These are phyloP conservation scores for Fusarium tuaranense DNA, from an alignment of 2,329 filamentous ascomycete genomes.

Conservation along the genomic window DNA sequence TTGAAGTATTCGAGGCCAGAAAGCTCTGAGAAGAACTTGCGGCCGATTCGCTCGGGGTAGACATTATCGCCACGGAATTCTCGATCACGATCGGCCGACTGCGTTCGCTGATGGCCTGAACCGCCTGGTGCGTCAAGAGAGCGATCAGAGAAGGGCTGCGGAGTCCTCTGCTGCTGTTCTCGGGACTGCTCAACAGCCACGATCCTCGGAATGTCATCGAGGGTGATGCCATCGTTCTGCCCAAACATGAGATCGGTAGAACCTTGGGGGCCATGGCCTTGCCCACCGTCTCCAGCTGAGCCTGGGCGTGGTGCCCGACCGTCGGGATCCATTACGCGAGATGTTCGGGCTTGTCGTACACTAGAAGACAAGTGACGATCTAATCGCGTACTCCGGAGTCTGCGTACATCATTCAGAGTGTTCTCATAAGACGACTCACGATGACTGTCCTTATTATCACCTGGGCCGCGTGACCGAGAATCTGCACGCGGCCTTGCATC, in stretches of 20 bases:
- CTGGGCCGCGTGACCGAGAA: constrained; percentile 30
- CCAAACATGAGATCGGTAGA: constrained; percentile 87
- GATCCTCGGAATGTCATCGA: constrained; percentile 96
- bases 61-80: constrained; percentile 65
- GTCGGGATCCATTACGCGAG: constrained; percentile 82
- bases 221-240: constrained; percentile 88
- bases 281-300: constrained; percentile 72
- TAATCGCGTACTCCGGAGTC: constrained; percentile 90
- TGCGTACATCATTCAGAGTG: constrained; percentile 93
- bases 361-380: constrained; percentile 95
- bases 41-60: constrained; percentile 66
- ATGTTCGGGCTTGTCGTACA: constrained; percentile 89
- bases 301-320: constrained; percentile 77
- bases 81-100: constrained; percentile 63
- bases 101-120: constrained; percentile 75
- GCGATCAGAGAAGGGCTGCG: constrained; percentile 34
- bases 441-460: constrained; percentile 62
- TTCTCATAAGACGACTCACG: constrained; percentile 89
- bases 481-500: constrained; percentile 60
- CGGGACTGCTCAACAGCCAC: constrained; percentile 95
- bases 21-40: constrained; percentile 95
- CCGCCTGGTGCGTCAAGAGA: constrained; percentile 64
- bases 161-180: constrained; percentile 80
- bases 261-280: constrained; percentile 53
- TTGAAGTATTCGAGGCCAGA: constrained; percentile 98